phyloP scores from a whole-genome alignment of 306 rosid species.

The Vicia villosa region DNA sequence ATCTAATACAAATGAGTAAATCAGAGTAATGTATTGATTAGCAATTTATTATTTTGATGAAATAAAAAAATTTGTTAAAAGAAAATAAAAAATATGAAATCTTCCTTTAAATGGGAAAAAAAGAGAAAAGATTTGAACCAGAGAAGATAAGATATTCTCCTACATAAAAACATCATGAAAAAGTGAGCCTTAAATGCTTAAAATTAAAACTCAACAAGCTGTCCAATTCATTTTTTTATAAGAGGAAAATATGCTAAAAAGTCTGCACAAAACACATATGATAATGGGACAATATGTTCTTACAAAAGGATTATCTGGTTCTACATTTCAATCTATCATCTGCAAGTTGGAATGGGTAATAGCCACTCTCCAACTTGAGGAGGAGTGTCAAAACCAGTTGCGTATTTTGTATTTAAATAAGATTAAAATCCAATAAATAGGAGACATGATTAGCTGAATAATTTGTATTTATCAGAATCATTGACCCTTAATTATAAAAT shows the following conservation, averaged over 20 bases:
- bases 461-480: too few species aligned
- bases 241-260: neutral
- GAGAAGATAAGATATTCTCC: neutral
- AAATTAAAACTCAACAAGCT: conserved; percentile 15
- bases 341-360: too few species aligned
- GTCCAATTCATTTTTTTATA: conserved; percentile 9
- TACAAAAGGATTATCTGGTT: too few species aligned
- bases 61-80: neutral
- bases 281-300: too few species aligned
- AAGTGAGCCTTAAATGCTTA: conserved; percentile 1
- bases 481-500: neutral
- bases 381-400: too few species aligned
- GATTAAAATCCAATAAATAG: neutral
- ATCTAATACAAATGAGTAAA: neutral
- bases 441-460: neutral
- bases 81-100: neutral
- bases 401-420: neutral
- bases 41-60: neutral
- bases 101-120: neutral
- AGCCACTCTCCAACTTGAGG: too few species aligned
- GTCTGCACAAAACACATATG: neutral
- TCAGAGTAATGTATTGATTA: conserved; percentile 3
- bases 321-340: too few species aligned
- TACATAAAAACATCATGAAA: neutral
- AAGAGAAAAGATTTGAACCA: conserved; percentile 5